Evolutionary conservation across 768 basidiomycete genomes (phyloP), one percentile per base, ranked within the genome.

Genomic region (Hygrophoropsis aurantiaca): DNA sequence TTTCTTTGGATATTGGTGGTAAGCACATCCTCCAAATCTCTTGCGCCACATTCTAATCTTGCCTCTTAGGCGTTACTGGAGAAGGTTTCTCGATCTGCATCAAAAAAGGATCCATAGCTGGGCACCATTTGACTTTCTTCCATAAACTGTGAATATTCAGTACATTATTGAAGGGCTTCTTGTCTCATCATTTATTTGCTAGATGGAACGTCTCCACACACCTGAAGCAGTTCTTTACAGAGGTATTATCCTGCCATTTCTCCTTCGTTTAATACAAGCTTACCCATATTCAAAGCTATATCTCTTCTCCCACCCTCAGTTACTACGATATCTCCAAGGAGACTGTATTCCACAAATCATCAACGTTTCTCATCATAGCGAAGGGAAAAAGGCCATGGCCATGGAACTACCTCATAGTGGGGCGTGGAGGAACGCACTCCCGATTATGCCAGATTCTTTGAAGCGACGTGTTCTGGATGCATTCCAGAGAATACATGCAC

Each of bases 251-350:
- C n/a, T n/a, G n/a, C n/a, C n/a, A n/a, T n/a, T n/a, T n/a, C n/a
- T n/a, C n/a, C n/a, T n/a, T n/a, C n/a, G n/a, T n/a, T n/a, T n/a
- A n/a, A n/a, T n/a, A n/a, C n/a, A n/a, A n/a, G n/a, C n/a, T n/a
- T n/a, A n/a, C n/a, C n/a, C n/a, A n/a, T n/a, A n/a, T n/a, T n/a
- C n/a, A n/a, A n/a, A 58, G 57, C 18, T 57, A 11, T 58, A 47
- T 18, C 34, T 60, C 36, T 52, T 54, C 38, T 48, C 53, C 9
- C 46, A 56, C 35, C 42, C 46, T 11, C 34, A 50, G 11, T 49
- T 56, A 19, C 44, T 61, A 11, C 50, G 57, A 24, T 49, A 41
- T n/a, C 53, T 62, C 5, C 60, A 61, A 39, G 61, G 60, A n/a
- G 26, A 25, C 32, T 27, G 42, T 37, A 52, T 61, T 21, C 46